phyloP scores from a whole-genome alignment of 2,329 filamentous ascomycete genomes.

The Fusarium sp. region DNA sequence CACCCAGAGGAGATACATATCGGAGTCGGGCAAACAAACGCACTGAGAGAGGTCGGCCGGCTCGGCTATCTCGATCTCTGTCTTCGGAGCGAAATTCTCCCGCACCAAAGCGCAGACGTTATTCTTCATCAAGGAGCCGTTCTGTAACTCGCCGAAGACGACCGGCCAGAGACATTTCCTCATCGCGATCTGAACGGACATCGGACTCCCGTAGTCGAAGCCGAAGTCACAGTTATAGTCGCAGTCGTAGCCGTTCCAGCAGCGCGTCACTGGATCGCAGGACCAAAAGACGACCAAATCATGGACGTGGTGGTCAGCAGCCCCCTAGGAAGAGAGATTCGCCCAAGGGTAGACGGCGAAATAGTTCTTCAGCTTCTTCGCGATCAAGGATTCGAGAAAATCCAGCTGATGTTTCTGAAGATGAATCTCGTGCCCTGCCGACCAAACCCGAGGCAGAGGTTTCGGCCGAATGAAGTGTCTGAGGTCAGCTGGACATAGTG shows the following conservation, averaged over 20 bases:
- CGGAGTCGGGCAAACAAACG: slow-evolving; percentile 37
- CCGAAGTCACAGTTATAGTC: slow-evolving; percentile 25
- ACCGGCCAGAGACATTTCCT: slow-evolving; percentile 48
- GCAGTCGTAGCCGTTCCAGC: slow-evolving; percentile 26
- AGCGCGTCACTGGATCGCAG: slow-evolving; percentile 36
- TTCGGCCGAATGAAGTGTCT: slow-evolving; percentile 18
- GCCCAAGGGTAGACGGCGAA: slow-evolving; percentile 53
- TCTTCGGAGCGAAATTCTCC: slow-evolving; percentile 55
- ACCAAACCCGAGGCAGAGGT: slow-evolving; percentile 29
- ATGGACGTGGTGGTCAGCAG: slow-evolving; percentile 13
- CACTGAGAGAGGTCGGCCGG: slow-evolving; percentile 34
- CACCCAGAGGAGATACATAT: slow-evolving; percentile 46
- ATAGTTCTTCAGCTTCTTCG: slow-evolving; percentile 62
- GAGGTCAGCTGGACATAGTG: slow-evolving; percentile 38
- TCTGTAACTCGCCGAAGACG: slow-evolving; percentile 54
- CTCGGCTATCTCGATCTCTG: slow-evolving; percentile 46
- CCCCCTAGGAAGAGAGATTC: slow-evolving; percentile 26
- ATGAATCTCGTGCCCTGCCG: slow-evolving; percentile 38
- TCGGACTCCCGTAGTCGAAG: slow-evolving; percentile 46
- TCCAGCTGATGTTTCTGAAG: slow-evolving; percentile 65
- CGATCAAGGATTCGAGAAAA: slow-evolving; percentile 59
- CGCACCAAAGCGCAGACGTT: slow-evolving; percentile 60
- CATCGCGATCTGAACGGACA: slow-evolving; percentile 54
- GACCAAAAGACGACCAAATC: slow-evolving; percentile 13
- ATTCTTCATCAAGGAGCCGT: slow-evolving; percentile 59